Conservation (phyloP, 768 basidiomycete genomes). For the Tremella mesenterica region DNA sequence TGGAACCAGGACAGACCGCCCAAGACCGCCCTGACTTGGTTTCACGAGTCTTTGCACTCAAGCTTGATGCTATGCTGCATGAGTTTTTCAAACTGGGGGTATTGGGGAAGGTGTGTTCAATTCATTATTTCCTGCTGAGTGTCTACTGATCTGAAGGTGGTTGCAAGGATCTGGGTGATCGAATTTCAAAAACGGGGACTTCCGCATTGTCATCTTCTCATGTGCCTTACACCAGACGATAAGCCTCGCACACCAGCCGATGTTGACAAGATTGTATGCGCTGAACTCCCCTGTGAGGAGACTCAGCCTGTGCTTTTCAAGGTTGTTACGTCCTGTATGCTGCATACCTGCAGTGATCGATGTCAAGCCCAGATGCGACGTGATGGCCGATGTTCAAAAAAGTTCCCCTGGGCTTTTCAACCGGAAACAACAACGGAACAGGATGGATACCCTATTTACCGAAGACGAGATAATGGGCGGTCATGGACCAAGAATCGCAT, state of each 20-base stretch:
- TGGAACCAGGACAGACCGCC: not conserved
- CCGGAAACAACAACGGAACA: slow-evolving; percentile 44
- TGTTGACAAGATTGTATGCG: not conserved
- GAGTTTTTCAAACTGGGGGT: not conserved
- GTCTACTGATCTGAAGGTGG: too few species aligned
- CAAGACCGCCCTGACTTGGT: not conserved
- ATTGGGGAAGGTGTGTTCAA: slow-evolving; percentile 47
- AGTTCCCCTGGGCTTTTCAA: slow-evolving; percentile 49
- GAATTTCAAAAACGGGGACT: slow-evolving; percentile 57
- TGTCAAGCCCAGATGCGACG: slow-evolving; percentile 42
- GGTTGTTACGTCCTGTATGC: slow-evolving; percentile 48
- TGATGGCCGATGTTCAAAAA: slow-evolving; percentile 49
- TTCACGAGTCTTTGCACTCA: not conserved
- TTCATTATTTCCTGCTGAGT: too few species aligned
- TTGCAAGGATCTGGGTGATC: slow-evolving; percentile 52
- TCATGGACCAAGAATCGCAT: slow-evolving; percentile 23
- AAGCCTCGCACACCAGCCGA: not conserved
- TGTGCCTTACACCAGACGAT: slow-evolving; percentile 42
- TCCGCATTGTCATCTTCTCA: slow-evolving; percentile 52
- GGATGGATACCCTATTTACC: slow-evolving; percentile 48
- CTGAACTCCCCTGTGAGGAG: not conserved
- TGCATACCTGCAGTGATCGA: slow-evolving; percentile 52
- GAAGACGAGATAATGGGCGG: slow-evolving; percentile 44
- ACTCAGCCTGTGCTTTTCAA: slow-evolving; percentile 47
- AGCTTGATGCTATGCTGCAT: not conserved